Conservation (phyloP, 352 stramenopile genomes). For the Aphanomyces euteiches region DNA sequence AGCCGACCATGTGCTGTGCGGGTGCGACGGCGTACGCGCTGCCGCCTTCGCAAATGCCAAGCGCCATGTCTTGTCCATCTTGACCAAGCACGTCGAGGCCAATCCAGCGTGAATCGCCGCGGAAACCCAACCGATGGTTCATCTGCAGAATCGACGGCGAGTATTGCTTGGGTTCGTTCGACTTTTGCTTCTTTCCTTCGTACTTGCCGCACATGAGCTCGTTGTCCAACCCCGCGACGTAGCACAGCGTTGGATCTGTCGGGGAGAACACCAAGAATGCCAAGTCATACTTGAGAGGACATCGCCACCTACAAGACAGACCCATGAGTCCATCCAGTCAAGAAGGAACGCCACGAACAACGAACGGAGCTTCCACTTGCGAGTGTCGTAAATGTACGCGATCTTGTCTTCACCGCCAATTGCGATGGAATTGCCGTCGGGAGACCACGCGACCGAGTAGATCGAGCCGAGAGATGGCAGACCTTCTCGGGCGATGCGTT, state of each 20-base stretch:
- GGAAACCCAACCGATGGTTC: constrained; percentile 31
- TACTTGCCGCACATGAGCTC: constrained; percentile 30
- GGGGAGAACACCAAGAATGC: constrained; percentile 26
- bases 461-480: constrained; percentile 23
- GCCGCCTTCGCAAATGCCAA: constrained; percentile 24
- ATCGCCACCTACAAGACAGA: constrained; percentile 24
- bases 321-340: neutral
- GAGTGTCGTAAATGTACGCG: constrained; percentile 32
- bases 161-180: constrained; percentile 3
- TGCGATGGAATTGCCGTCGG: constrained; percentile 27
- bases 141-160: constrained; percentile 30
- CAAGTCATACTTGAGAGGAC: constrained; percentile 30
- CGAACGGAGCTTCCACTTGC: constrained; percentile 30
- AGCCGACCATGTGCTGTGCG: constrained; percentile 24
- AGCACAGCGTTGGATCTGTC: constrained; percentile 24
- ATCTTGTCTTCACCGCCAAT: constrained; percentile 30
- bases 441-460: constrained; percentile 27
- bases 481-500: constrained; percentile 22
- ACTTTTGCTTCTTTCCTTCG: constrained; percentile 29
- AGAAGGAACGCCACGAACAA: constrained; percentile 9
- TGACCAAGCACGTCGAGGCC: constrained; percentile 8
- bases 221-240: constrained; percentile 31
- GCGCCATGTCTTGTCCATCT: constrained; percentile 13
- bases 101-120: constrained; percentile 30
- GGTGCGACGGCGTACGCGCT: constrained; percentile 23